Conservation (phyloP, 805 yeast genomes). For the Wickerhamiella azyma region DNA sequence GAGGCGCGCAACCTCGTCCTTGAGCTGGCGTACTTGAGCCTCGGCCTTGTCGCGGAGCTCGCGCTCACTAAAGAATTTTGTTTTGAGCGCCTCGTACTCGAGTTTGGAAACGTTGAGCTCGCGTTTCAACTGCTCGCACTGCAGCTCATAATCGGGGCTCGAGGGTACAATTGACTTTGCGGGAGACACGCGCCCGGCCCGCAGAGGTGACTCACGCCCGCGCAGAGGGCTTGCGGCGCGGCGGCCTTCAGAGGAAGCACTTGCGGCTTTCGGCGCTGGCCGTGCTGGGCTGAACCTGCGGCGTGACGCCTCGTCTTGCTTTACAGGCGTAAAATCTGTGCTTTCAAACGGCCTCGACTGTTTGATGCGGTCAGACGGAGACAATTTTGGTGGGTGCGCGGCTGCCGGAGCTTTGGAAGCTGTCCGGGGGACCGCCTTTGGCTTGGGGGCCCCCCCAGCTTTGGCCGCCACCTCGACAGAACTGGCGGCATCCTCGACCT, state of each 20-base stretch:
- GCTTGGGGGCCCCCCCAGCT: neutral
- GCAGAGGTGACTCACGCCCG: neutral
- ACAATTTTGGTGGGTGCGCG: neutral
- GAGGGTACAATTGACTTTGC: neutral
- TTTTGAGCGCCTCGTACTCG: slow-evolving; percentile 2
- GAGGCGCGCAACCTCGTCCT: neutral
- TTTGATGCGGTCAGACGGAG: neutral
- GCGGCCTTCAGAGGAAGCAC: no score
- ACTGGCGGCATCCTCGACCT: slow-evolving; percentile 47
- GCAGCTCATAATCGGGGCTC: neutral
- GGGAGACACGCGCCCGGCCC: neutral
- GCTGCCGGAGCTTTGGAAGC: slow-evolving; percentile 11
- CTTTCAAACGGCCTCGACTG: slow-evolving; percentile 2
- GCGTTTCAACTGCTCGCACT: neutral
- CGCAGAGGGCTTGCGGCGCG: no score
- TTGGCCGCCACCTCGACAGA: slow-evolving; percentile 42
- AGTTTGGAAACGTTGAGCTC: neutral
- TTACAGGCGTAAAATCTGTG: slow-evolving; percentile 20
- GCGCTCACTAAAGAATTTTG: slow-evolving; percentile 3
- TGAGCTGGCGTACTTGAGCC: neutral
- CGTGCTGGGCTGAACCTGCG: slow-evolving; percentile 17
- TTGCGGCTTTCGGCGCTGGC: neutral
- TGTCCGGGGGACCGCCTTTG: no score
- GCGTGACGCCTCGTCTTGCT: slow-evolving; percentile 12
- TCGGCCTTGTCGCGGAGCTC: slow-evolving; percentile 1